Evolutionary conservation across 352 stramenopile species (phyloP), one percentile per base, ranked within the genome.

Genomic region (Phytophthora sp.): DNA sequence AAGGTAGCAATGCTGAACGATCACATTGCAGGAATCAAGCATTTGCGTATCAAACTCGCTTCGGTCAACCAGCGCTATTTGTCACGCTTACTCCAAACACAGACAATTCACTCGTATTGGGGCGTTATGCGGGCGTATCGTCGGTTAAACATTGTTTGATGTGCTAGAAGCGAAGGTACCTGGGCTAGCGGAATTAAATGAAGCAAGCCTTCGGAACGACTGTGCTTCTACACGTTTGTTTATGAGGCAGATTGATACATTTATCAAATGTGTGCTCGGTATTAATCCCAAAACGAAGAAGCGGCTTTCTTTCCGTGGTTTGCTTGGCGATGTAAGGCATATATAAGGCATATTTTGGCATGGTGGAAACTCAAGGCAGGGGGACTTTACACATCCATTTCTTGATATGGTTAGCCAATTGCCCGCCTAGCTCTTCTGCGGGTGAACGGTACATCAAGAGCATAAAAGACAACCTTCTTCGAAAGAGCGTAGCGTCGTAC

Each of bases 1-100:
- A 32, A 42, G 42, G 54, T 3, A 54, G 54, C 24, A 44, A 62
- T 15, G 54, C 41, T 8, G 54, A 62, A 13, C 42, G 42, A 5
- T 42, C 42, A 3, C 23, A 49, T n/a, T 62, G 54, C 27, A 27
- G 42, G 9, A 31, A 37, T 3, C 17, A 44, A 10, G 54, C 42
- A 12, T 49, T 62, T 31, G 42, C 42, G 4, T 50, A 52, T 27
- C 54, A 62, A 31, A n/a, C 26, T 12, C 20, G 41, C 3, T 52
- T 52, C 53, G 2, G n/a, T n/a, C n/a, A n/a, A n/a, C n/a, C n/a
- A n/a, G 2, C 32, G 4, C 17, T 62, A 4, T 62, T 62, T 20
- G 7, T 62, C 3, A 62, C 42, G 2, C 15, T 62, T 5, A 62
- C 54, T 3, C 42, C 42, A 13, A 34, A 51, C 15, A 37, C 43